Evolutionary conservation across 768 basidiomycete species (phyloP), one percentile per base, ranked within the genome.

Genomic region (Termitomyces sp.): DNA sequence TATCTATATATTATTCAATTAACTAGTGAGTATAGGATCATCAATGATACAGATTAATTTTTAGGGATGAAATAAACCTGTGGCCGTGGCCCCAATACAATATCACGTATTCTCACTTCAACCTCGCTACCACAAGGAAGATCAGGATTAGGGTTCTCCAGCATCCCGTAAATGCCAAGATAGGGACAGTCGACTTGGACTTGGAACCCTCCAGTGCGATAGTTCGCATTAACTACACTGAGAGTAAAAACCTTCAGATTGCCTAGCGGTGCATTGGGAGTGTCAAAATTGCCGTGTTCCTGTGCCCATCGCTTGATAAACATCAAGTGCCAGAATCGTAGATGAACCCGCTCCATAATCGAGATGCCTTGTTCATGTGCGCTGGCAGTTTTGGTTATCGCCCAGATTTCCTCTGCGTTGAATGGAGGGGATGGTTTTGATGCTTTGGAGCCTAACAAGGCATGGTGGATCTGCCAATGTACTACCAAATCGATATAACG

Each of bases 381-480:
- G 44, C 66, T 68, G 37, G 80, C 64, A 38, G 78, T 67, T 1
- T 70, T 61, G 9, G 71, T 76, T 54, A 82, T 75, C 11, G 66
- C 68, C 63, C 71, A 67, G 65, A 92, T 62, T 69, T 78, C 79
- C 31, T 74, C 71, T 3, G 63, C 47, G 31, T 74, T 73, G 63
- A 89, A 86, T 4, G 77, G 68, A 4, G 78, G 73, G 2, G 67
- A 65, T 40, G 29, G 19, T 6, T 59, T 54, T 14, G 66, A 53
- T 0, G 75, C 71, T 5, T 69, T 63, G 3, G 69, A 60, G 16
- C 75, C 69, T 7, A 89, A 72, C 11, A 98, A 71, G 5, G 81
- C 82, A 49, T 86, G 75, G 66, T 97, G 95, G 71, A 99, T 84
- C 69, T 98, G 95, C 93, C 95, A 99, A 72, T 98, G 97, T 10